Conservation (phyloP, 441 rosid genomes). For the Populus trichocarpa region DNA sequence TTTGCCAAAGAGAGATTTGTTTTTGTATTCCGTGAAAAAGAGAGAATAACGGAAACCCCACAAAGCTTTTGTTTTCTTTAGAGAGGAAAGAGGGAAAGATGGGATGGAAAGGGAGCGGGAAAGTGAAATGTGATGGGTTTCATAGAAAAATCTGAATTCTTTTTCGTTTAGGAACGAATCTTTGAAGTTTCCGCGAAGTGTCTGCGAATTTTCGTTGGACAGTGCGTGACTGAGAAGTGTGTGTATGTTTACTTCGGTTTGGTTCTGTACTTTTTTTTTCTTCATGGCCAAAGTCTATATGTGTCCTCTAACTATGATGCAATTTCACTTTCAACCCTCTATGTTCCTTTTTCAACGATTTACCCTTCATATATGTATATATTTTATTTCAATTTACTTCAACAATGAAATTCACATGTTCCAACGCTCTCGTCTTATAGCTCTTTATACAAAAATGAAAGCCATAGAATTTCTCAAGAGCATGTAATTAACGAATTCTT, state of each 20-base stretch:
- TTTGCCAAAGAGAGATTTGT: slow-evolving; percentile 10
- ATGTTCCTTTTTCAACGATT: no score
- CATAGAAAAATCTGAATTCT: neutral
- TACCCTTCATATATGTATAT: neutral
- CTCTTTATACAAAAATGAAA: no score
- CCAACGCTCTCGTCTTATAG: no score
- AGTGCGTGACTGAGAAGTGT: neutral
- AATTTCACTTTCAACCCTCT: neutral
- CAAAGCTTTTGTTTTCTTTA: neutral
- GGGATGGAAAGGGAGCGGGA: slow-evolving; percentile 19
- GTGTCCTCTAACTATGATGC: neutral
- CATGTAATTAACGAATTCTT: no score
- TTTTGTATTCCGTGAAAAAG: neutral
- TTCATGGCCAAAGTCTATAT: neutral
- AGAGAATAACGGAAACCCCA: neutral
- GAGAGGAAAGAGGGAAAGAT: neutral
- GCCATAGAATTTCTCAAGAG: no score
- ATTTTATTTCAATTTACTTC: no score
- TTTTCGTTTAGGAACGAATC: neutral
- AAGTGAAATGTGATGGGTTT: slow-evolving; percentile 15
- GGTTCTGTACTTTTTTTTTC: neutral
- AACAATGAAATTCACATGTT: no score
- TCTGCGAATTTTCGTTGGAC: slow-evolving; percentile 31
- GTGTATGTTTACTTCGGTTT: neutral
- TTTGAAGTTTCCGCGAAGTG: slow-evolving; percentile 37